Evolutionary conservation across 805 yeast genomes (phyloP).

Genomic region (Ascoidea asiatica): DNA sequence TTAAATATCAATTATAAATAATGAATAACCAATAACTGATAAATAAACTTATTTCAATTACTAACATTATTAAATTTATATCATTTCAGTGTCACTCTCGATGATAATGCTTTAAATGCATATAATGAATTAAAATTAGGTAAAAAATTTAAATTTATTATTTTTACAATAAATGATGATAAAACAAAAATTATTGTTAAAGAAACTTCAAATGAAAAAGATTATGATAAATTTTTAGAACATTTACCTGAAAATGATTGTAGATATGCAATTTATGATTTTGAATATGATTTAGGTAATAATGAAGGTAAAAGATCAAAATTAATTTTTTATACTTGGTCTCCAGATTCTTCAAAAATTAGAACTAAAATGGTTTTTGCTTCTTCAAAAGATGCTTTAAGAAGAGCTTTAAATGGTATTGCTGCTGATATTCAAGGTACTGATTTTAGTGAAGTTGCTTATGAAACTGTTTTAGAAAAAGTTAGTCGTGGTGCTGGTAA

Average conservation of each 20-base stretch:
- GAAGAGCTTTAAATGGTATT: constrained; percentile 94
- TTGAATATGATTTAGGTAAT: constrained; percentile 79
- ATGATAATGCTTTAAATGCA: constrained; percentile 84
- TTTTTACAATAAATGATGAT: constrained; percentile 68
- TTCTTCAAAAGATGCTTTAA: constrained; percentile 93
- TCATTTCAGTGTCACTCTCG: constrained; percentile 62
- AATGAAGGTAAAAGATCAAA: constrained; percentile 92
- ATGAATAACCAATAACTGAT: no score
- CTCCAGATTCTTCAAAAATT: constrained; percentile 95
- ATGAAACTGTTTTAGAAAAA: constrained; percentile 81
- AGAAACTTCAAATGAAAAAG: constrained; percentile 58
- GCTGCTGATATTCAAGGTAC: constrained; percentile 95
- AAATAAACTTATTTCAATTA: no score
- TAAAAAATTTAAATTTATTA: constrained; percentile 72
- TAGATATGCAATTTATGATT: constrained; percentile 93
- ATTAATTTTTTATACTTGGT: constrained; percentile 71
- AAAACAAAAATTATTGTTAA: constrained; percentile 89
- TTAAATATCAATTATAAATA: no score
- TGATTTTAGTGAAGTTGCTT: constrained; percentile 92
- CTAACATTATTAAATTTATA: no score
- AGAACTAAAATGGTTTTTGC: constrained; percentile 97
- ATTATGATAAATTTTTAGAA: constrained; percentile 78
- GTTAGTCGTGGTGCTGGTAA: constrained; percentile 74
- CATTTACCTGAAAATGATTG: constrained; percentile 92
- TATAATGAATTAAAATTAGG: constrained; percentile 95